phyloP scores from a whole-genome alignment of 164 flowering plant genomes.

The Stephania yunnanensis region DNA sequence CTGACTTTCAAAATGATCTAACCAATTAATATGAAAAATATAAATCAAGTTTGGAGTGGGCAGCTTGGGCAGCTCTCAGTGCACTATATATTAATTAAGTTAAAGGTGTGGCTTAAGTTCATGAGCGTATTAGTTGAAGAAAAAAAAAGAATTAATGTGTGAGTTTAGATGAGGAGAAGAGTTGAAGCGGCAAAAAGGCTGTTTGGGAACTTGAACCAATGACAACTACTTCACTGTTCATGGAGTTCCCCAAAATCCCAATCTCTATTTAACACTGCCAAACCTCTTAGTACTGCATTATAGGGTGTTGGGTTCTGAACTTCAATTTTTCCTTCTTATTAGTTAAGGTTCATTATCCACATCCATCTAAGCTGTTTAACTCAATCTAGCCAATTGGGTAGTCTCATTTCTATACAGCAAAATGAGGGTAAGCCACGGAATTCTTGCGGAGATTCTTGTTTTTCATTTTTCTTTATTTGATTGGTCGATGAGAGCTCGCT shows the following conservation, averaged over 20 bases:
- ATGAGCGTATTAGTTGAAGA: background rate
- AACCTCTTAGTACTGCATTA: constrained; percentile 22
- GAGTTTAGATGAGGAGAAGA: constrained; percentile 6
- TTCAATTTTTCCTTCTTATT: background rate
- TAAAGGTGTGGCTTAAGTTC: background rate
- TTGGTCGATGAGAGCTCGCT: background rate
- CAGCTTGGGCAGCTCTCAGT: constrained; percentile 1
- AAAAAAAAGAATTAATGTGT: constrained; percentile 8
- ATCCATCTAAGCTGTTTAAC: background rate
- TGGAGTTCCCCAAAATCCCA: background rate
- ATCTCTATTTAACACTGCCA: constrained; percentile 25
- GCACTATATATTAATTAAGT: background rate
- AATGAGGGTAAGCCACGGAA: constrained; percentile 25
- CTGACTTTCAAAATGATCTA: background rate
- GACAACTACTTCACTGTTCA: background rate
- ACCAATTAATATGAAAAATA: background rate
- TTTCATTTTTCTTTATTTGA: background rate
- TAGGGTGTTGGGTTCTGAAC: background rate
- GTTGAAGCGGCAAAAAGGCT: constrained; percentile 25
- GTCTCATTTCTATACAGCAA: background rate
- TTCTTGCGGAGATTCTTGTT: background rate
- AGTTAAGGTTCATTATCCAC: background rate
- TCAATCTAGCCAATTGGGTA: background rate
- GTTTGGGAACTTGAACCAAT: constrained; percentile 49
- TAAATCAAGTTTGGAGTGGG: background rate